A percentile compares a stretch with the other conserved stretches of the same genome.
Conservation (phyloP, 2,329 filamentous ascomycete genomes). For the Coniella vitis region DNA sequence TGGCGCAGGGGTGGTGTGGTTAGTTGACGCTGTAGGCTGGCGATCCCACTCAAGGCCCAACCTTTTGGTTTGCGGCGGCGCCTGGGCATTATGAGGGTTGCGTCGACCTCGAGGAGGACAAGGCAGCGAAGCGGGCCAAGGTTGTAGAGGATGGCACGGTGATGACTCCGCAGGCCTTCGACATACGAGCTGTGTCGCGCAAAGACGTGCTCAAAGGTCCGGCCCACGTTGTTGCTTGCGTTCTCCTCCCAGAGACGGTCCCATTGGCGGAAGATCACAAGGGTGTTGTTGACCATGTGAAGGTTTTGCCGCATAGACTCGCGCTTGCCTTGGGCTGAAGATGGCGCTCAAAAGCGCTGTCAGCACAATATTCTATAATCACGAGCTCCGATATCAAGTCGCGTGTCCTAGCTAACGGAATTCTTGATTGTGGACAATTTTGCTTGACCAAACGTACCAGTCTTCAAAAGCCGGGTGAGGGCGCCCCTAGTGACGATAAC, state of each 20-base stretch:
- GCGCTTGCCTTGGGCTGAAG: neutral
- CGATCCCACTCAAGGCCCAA: too few relatives aligned
- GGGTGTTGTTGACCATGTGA: conserved; percentile 7
- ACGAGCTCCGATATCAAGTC: neutral
- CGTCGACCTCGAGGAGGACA: conserved; percentile 11
- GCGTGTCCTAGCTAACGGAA: neutral
- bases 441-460: conserved; percentile 8
- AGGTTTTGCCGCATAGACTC: conserved; percentile 9
- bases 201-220: conserved; percentile 8
- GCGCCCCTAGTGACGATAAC: conserved; percentile 24
- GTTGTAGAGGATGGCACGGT: conserved; percentile 11
- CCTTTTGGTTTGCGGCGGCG: neutral
- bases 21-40: too few relatives aligned
- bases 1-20: too few relatives aligned
- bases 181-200: neutral
- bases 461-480: conserved; percentile 21
- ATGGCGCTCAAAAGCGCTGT: neutral
- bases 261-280: conserved; percentile 9
- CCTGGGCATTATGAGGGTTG: neutral
- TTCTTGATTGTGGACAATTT: neutral
- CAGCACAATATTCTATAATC: too few relatives aligned
- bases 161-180: neutral
- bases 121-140: conserved; percentile 9
- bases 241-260: neutral
- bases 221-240: neutral